These are phyloP conservation scores for Nicotiana undulata DNA, from an alignment of 257 asterid species.

Conservation along the genomic window DNA sequence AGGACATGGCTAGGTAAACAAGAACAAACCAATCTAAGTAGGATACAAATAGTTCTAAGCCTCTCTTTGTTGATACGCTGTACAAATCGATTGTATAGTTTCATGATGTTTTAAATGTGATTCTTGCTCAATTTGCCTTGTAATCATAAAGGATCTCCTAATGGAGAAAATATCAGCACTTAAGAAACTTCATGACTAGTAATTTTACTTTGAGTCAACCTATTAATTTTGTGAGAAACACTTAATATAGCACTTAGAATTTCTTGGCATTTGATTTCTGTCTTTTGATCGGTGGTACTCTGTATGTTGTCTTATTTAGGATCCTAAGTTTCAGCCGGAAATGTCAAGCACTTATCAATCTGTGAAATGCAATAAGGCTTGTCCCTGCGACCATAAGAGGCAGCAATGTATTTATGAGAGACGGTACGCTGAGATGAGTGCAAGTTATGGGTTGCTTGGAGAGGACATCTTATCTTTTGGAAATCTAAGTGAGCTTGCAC, in stretches of 20 bases:
- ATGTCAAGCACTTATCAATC: constrained; percentile 62
- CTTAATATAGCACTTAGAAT: not conserved
- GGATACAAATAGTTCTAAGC: not conserved
- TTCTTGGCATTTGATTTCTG: not conserved
- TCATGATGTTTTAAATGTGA: not conserved
- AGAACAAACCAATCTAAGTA: not conserved
- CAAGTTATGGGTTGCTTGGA: constrained; percentile 88
- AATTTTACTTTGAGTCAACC: not conserved
- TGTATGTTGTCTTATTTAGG: constrained; percentile 29
- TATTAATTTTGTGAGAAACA: not conserved
- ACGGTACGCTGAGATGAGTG: constrained; percentile 93
- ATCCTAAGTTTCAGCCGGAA: constrained; percentile 80
- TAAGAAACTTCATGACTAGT: not conserved
- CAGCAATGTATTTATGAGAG: constrained; percentile 73
- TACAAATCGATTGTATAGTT: not conserved
- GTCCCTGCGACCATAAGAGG: constrained; percentile 65
- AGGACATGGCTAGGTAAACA: not conserved
- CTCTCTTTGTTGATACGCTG: not conserved
- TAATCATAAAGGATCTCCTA: not conserved
- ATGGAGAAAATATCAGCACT: not conserved
- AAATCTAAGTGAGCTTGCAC: constrained; percentile 68
- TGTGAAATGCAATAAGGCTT: constrained; percentile 66
- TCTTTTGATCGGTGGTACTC: not conserved
- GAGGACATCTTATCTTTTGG: constrained; percentile 85
- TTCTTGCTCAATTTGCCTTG: not conserved